Base-by-base conservation (phyloP, 106 monocot species). In the Iris macrosiphon region DNA sequence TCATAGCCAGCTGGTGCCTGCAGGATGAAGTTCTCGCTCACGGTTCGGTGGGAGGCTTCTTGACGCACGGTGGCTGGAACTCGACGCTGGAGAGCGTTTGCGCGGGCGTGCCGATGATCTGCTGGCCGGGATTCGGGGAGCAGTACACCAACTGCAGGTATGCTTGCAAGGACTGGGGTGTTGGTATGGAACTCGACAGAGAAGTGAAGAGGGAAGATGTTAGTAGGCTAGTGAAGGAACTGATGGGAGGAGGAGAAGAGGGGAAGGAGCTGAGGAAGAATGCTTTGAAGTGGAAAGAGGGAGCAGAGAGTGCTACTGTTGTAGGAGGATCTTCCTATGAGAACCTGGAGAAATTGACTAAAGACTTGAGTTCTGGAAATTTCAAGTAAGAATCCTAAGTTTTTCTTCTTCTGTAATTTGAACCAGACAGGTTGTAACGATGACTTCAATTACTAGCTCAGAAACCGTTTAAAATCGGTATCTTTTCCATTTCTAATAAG, bases 11-110 rank as follows among this genome's bases (percentile, higher is more conserved):
- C 43, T 80, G 80, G 80, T 80, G 80, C 55, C 70, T 47, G 31
- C 80, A 80, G 56, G 75, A 80, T 53, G 53, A 31, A 24, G 70
- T 80, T 15, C 51, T 80, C 9, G 2, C 37, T 16, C 39, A 40
- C 11, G 24, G 10, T 12, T 44, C 57, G 33, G 56, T 30, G 26
- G 54, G 37, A 42, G 42, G 47, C 1, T 67, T 75, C 42, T 17
- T 79, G 40, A 69, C 64, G 12, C 79, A 68, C 48, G 63, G 68
- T 31, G 79, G 79, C 4, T 80, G 79, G 75, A 80, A 80, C 69
- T 75, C 80, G 51, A 67, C 68, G 38, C 11, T 80, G 39, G 80
- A 80, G 40, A 63, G 64, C 45, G 10, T 63, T 16, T 2, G 19
- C 12, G 16, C 24, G 7, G 56, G 66, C 12, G 47, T 67, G 56